Evolutionary conservation across 306 rosid species (phyloP).

Genomic region (Cercis canadensis): DNA sequence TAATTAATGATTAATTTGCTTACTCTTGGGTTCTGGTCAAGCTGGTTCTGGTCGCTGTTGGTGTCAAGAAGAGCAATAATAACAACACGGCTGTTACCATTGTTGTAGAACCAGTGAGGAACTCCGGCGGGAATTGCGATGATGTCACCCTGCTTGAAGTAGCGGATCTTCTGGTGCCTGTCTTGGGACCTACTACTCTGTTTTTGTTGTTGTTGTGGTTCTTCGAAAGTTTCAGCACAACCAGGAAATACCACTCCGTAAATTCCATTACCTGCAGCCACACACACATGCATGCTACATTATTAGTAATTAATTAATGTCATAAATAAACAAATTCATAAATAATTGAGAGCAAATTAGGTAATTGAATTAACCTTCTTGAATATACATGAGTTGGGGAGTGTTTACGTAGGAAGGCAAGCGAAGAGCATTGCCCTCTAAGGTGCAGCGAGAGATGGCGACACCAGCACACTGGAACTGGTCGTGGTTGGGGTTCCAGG

Average conservation of each 20-base stretch:
- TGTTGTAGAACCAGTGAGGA: slow-evolving; percentile 48
- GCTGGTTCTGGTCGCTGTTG: slow-evolving; percentile 56
- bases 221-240: slow-evolving; percentile 37
- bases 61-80: slow-evolving; percentile 50
- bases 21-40: slow-evolving; percentile 66
- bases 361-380: slow-evolving; percentile 20
- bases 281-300: not conserved
- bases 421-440: slow-evolving; percentile 31
- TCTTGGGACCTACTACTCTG: slow-evolving; percentile 6
- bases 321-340: too few relatives aligned
- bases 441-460: slow-evolving; percentile 38
- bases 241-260: slow-evolving; percentile 41
- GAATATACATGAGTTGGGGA: slow-evolving; percentile 42
- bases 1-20: not conserved
- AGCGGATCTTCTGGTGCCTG: slow-evolving; percentile 46
- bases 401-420: slow-evolving; percentile 43
- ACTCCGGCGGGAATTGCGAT: slow-evolving; percentile 45
- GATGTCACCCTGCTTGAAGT: slow-evolving; percentile 34
- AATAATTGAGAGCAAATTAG: too few relatives aligned
- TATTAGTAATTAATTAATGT: not conserved
- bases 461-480: slow-evolving; percentile 39
- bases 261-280: slow-evolving; percentile 30
- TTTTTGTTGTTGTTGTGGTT: slow-evolving; percentile 36
- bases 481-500: slow-evolving; percentile 43
- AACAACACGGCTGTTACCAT: slow-evolving; percentile 40